phyloP scores from a whole-genome alignment of 805 yeast species.

The Crinitomyces ghanaensis region DNA sequence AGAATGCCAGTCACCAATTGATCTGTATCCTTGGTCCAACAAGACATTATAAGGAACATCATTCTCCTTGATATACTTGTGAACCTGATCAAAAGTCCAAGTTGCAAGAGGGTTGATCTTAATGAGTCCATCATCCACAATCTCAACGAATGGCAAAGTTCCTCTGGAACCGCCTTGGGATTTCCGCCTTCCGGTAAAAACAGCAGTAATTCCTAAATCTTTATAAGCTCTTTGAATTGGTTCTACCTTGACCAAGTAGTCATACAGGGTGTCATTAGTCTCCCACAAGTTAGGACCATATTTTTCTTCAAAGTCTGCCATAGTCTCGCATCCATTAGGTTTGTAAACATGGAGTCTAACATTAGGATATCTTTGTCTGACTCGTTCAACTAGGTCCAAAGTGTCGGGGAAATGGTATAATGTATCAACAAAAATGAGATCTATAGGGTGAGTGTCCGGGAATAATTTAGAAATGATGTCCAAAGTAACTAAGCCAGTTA shows the following conservation, averaged over 20 bases:
- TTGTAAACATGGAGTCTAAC: slow-evolving; percentile 50
- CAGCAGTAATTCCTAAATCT: slow-evolving; percentile 65
- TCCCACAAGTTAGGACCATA: slow-evolving; percentile 82
- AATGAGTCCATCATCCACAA: slow-evolving; percentile 53
- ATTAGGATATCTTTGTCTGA: slow-evolving; percentile 44
- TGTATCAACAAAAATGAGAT: slow-evolving; percentile 80
- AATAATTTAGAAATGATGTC: slow-evolving; percentile 61
- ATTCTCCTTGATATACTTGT: slow-evolving; percentile 53
- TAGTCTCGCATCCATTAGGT: slow-evolving; percentile 49
- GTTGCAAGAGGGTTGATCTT: slow-evolving; percentile 83
- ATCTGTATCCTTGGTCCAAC: slow-evolving; percentile 76
- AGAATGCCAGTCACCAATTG: slow-evolving; percentile 93
- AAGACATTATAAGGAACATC: slow-evolving; percentile 78
- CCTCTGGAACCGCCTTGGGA: slow-evolving; percentile 84
- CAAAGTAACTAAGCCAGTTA: slow-evolving; percentile 79
- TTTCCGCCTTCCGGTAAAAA: slow-evolving; percentile 81
- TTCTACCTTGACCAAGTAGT: slow-evolving; percentile 82
- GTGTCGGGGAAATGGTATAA: slow-evolving; percentile 95
- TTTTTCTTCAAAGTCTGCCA: slow-evolving; percentile 47
- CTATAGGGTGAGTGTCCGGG: slow-evolving; percentile 36
- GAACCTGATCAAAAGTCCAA: slow-evolving; percentile 71
- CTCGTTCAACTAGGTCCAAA: slow-evolving; percentile 50
- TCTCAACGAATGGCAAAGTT: slow-evolving; percentile 64
- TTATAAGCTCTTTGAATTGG: slow-evolving; percentile 79
- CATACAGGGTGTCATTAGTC: slow-evolving; percentile 66